These are phyloP conservation scores for Papiliotrema flavescens DNA, from an alignment of 1,284 basidiomycete species.

Conservation along the genomic window DNA sequence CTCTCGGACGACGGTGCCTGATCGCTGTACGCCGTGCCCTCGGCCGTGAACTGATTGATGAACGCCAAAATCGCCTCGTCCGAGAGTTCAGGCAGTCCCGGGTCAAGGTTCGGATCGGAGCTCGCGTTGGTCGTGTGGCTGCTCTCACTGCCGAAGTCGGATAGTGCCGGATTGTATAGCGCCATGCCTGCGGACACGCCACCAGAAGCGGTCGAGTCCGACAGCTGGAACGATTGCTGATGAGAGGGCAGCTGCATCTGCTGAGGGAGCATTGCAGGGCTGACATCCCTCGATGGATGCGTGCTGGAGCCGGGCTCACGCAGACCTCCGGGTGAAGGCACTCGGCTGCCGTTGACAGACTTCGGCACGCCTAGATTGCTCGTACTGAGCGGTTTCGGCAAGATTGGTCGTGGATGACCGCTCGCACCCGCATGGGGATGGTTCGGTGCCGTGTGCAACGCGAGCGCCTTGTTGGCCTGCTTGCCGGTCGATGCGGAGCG, in stretches of 20 bases:
- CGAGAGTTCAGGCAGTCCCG: not conserved
- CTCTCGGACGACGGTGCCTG: not conserved
- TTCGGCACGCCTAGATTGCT: conserved; percentile 6
- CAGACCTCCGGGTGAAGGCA: not conserved
- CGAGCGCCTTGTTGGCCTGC: conserved; percentile 30
- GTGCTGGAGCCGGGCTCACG: too few species aligned
- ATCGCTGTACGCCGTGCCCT: not conserved
- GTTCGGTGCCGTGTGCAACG: conserved; percentile 19
- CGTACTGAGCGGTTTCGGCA: conserved; percentile 24
- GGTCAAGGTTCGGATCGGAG: not conserved
- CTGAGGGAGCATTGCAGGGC: not conserved
- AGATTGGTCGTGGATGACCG: conserved; percentile 23
- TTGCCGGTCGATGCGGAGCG: conserved; percentile 30
- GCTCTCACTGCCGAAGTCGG: not conserved
- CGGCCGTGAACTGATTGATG: conserved; percentile 15
- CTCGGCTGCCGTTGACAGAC: conserved; percentile 7
- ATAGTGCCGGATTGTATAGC: not conserved
- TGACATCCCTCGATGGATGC: not conserved
- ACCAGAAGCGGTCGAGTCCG: not conserved
- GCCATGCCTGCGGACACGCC: not conserved
- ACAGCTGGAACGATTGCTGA: not conserved
- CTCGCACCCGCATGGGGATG: conserved; percentile 13
- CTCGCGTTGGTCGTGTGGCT: too few species aligned
- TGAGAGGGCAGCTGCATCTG: not conserved
- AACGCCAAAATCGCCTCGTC: conserved; percentile 26